Evolutionary conservation across 768 basidiomycete genomes (phyloP).

Genomic region (Mycena chlorophos): DNA sequence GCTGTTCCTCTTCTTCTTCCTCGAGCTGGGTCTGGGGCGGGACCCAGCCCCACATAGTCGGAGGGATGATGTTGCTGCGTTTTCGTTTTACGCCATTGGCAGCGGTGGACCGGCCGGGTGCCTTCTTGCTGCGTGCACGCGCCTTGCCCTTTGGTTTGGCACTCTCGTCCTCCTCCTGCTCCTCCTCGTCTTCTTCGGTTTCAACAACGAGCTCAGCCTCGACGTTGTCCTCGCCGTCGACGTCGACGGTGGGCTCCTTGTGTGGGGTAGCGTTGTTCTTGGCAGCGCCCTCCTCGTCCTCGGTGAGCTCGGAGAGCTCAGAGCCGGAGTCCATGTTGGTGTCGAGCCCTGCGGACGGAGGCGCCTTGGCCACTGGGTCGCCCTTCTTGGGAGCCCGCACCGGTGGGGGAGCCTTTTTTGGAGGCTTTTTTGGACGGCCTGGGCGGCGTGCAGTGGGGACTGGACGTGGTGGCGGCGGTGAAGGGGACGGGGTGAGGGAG

Average conservation of each 20-base stretch:
- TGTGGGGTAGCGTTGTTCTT: not conserved
- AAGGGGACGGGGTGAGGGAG: not conserved
- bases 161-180: slow-evolving; percentile 28
- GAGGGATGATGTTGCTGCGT: slow-evolving; percentile 70
- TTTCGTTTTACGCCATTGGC: slow-evolving; percentile 42
- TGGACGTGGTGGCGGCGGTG: not conserved
- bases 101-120: slow-evolving; percentile 17
- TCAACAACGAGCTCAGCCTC: not conserved
- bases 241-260: slow-evolving; percentile 46
- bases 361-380: not conserved
- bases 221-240: slow-evolving; percentile 28
- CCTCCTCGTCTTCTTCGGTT: slow-evolving; percentile 21
- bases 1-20: slow-evolving; percentile 54
- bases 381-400: not conserved
- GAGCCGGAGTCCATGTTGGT: not conserved
- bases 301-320: slow-evolving; percentile 5
- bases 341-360: not conserved
- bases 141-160: slow-evolving; percentile 28
- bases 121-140: slow-evolving; percentile 21
- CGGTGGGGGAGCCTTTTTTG: not conserved
- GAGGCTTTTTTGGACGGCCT: not conserved
- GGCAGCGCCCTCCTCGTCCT: slow-evolving; percentile 8
- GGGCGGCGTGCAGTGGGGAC: not conserved
- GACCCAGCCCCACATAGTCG: slow-evolving; percentile 90
- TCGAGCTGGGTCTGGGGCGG: slow-evolving; percentile 48